These are phyloP conservation scores for Skeletonema potamos DNA, from an alignment of 108 stramenopile genomes.

Conservation along the genomic window DNA sequence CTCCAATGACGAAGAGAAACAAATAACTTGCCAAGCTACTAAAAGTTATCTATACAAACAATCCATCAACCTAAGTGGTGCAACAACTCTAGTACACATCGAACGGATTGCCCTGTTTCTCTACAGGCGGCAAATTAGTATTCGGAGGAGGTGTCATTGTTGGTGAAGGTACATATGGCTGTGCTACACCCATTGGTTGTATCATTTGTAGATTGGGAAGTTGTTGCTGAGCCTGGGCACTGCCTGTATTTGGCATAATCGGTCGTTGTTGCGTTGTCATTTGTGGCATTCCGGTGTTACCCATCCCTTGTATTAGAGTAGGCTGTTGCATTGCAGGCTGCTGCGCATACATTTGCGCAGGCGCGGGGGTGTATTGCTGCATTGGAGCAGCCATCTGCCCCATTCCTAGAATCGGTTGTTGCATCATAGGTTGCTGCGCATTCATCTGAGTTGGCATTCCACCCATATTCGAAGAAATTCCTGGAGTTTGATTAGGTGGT, in stretches of 20 bases:
- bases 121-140: constrained; percentile 21
- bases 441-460: neutral
- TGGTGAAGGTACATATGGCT: neutral
- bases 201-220: neutral
- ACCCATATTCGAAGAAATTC: neutral
- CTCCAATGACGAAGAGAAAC: no score
- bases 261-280: neutral
- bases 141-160: constrained; percentile 11
- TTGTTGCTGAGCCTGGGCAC: neutral
- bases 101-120: constrained; percentile 53
- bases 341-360: neutral
- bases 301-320: neutral
- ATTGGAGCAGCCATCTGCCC: no score
- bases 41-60: neutral
- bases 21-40: no score
- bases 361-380: neutral
- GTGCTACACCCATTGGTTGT: neutral
- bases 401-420: no score
- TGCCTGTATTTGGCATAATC: neutral
- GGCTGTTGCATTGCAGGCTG: neutral
- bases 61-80: neutral
- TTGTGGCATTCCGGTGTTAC: neutral
- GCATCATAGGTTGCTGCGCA: neutral
- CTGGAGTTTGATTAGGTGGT: neutral
- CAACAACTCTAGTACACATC: constrained; percentile 24